Conservation (phyloP, 2,329 filamentous ascomycete species). For the Penicillium nordicum region DNA sequence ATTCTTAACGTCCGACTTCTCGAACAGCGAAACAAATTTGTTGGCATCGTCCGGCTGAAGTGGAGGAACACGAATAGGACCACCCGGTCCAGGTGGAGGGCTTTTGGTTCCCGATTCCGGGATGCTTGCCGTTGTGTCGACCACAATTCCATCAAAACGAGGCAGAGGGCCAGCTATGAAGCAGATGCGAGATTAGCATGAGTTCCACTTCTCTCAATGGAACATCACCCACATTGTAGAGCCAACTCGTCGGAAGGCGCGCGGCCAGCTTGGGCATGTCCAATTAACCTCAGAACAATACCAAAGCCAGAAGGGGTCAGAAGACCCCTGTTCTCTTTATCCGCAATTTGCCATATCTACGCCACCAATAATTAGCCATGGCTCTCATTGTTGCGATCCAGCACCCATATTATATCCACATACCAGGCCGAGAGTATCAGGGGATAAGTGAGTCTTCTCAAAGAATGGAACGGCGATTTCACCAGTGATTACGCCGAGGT, state of each 20-base stretch:
- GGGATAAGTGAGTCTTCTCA: conserved; percentile 86
- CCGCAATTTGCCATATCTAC: conserved; percentile 99
- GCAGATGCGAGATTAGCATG: conserved; percentile 7
- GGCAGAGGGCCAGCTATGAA: conserved; percentile 71
- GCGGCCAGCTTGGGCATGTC: conserved; percentile 85
- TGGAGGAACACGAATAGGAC: conserved; percentile 80
- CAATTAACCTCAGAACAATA: conserved; percentile 87
- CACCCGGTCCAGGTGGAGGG: conserved; percentile 48
- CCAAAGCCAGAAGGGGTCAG: conserved; percentile 91
- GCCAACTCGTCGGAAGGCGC: conserved; percentile 78
- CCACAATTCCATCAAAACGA: conserved; percentile 76
- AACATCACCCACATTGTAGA: conserved; percentile 59
- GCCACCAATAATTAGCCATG: conserved; percentile 3
- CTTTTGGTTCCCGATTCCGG: conserved; percentile 49
- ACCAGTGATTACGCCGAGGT: conserved; percentile 88
- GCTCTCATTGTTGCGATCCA: neutral
- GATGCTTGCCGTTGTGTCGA: conserved; percentile 43
- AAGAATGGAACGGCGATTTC: conserved; percentile 97
- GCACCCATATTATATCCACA: conserved; percentile 32
- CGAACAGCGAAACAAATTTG: conserved; percentile 87
- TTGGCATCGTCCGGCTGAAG: conserved; percentile 82
- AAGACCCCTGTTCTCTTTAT: conserved; percentile 92
- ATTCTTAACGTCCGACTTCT: conserved; percentile 75
- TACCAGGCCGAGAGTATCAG: conserved; percentile 82
- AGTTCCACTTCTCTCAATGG: neutral